Conservation (phyloP, 1,139 yeast species). For the Yarrowia galli region DNA sequence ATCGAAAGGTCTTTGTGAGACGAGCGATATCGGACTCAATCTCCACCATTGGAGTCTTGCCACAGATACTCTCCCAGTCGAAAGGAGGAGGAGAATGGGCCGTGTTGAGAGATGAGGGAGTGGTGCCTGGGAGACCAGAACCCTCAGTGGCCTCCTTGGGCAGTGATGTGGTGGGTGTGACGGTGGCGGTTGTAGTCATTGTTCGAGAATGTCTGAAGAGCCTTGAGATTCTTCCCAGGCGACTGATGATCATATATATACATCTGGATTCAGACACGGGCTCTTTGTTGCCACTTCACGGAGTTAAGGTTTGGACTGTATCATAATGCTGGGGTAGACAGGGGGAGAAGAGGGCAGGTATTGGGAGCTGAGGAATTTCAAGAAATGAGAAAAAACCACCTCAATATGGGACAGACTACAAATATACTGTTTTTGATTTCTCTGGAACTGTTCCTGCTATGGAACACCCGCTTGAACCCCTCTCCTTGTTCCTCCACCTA, state of each 20-base stretch:
- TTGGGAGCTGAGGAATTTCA: too few relatives aligned
- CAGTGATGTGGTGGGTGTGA: background rate
- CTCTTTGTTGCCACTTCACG: too few relatives aligned
- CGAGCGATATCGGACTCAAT: conserved; percentile 59
- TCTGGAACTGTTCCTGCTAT: too few relatives aligned
- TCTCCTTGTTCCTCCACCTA: background rate
- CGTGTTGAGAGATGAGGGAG: background rate
- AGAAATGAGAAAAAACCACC: too few relatives aligned
- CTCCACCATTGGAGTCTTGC: conserved; percentile 57
- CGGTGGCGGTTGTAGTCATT: background rate
- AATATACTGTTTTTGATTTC: too few relatives aligned
- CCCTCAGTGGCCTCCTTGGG: background rate
- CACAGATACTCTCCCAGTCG: conserved; percentile 36
- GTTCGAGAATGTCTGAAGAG: background rate
- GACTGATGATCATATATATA: background rate
- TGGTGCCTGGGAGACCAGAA: background rate
- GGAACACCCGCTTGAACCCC: too few relatives aligned
- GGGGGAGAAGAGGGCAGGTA: too few relatives aligned
- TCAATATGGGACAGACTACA: too few relatives aligned
- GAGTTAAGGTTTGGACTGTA: too few relatives aligned
- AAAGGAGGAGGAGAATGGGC: conserved; percentile 1
- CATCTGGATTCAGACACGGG: too few relatives aligned
- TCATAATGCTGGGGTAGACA: too few relatives aligned
- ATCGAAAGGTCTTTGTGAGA: conserved; percentile 56
- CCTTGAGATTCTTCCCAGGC: background rate